Evolutionary conservation across 495 filamentous ascomycete genomes (phyloP).

Genomic region (Aspergillus bridgeri): DNA sequence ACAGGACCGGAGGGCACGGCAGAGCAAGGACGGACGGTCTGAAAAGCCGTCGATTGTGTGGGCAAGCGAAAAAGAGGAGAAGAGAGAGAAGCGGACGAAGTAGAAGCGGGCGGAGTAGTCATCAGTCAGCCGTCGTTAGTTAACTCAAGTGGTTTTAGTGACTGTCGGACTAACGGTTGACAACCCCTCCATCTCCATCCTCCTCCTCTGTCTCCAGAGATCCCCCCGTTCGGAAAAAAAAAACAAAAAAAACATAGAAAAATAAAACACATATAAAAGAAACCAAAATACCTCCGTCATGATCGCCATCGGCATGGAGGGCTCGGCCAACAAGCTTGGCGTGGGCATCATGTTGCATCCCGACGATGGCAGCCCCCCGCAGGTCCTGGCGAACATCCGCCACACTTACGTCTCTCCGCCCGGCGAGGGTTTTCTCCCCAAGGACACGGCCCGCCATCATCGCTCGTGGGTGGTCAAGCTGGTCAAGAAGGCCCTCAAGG

Average conservation of each 20-base stretch:
- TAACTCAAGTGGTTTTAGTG: no score
- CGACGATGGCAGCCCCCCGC: constrained; percentile 54
- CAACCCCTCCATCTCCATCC: no score
- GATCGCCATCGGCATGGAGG: constrained; percentile 92
- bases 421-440: constrained; percentile 91
- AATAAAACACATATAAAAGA: no score
- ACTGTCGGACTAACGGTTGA: no score
- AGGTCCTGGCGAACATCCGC: constrained; percentile 88
- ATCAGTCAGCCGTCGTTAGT: no score
- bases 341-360: constrained; percentile 89
- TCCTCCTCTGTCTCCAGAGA: no score
- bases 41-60: background rate
- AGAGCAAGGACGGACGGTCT: background rate
- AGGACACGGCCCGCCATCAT: constrained; percentile 93
- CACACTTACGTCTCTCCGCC: constrained; percentile 92
- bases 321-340: constrained; percentile 96
- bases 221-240: no score
- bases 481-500: constrained; percentile 69
- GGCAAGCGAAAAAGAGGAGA: background rate
- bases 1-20: background rate
- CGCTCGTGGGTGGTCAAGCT: constrained; percentile 77
- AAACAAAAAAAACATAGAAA: no score
- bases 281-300: no score
- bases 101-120: no score
- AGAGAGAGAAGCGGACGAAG: no score